phyloP scores from a whole-genome alignment of 2,329 filamentous ascomycete genomes.

The Fusarium sp. region DNA sequence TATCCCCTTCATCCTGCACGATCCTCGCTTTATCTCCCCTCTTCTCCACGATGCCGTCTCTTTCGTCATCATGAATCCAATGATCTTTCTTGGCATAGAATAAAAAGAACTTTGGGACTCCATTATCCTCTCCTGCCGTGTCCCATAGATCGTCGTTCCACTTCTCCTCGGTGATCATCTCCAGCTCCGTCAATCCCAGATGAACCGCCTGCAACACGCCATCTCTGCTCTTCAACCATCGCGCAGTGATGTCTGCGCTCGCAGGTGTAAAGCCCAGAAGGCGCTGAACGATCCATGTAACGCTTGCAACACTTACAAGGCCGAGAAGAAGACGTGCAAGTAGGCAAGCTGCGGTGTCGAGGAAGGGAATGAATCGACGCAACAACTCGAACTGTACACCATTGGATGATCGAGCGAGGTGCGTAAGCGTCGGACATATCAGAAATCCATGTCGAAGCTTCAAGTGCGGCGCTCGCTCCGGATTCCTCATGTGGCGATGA shows the following conservation, averaged over 20 bases:
- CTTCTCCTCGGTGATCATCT: constrained; percentile 65
- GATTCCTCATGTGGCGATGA: constrained; percentile 60
- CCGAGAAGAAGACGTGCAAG: constrained; percentile 56
- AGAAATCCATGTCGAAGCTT: constrained; percentile 66
- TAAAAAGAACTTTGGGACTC: constrained; percentile 64
- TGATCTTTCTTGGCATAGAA: constrained; percentile 70
- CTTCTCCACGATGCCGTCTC: constrained; percentile 65
- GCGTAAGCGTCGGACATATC: constrained; percentile 79
- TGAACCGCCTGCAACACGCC: constrained; percentile 70
- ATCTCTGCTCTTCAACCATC: constrained; percentile 65
- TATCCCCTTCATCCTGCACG: constrained; percentile 63
- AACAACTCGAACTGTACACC: constrained; percentile 58
- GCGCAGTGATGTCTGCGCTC: constrained; percentile 61
- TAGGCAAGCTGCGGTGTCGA: constrained; percentile 54
- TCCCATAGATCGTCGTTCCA: constrained; percentile 72
- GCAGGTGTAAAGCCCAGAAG: constrained; percentile 60
- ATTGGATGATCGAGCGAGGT: constrained; percentile 71
- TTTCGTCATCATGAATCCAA: constrained; percentile 68
- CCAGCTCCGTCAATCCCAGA: constrained; percentile 69
- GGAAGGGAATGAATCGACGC: constrained; percentile 54
- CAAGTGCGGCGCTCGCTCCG: constrained; percentile 50
- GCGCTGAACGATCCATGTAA: constrained; percentile 56
- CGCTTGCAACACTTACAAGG: constrained; percentile 51
- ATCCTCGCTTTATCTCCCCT: constrained; percentile 58
- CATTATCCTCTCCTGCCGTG: constrained; percentile 31